A percentile compares a stretch with the other conserved stretches of the same genome.
Evolutionary conservation across 352 stramenopile species (phyloP).

Genomic region (Phytopythium ostracodes): DNA sequence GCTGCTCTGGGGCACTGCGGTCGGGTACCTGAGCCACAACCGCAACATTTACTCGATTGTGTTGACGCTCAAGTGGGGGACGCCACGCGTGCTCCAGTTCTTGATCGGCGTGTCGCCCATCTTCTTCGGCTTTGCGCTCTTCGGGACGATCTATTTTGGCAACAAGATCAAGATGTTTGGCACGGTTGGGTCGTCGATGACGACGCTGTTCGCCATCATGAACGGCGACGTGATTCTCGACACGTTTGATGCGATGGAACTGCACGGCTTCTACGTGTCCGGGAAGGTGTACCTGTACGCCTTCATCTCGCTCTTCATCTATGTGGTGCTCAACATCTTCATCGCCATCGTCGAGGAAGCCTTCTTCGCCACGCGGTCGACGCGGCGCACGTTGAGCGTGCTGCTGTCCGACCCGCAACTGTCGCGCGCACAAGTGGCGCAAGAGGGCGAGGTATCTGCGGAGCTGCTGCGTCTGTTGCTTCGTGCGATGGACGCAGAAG

Average conservation of each 20-base stretch:
- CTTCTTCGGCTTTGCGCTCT: constrained; percentile 86
- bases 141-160: constrained; percentile 89
- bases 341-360: constrained; percentile 90
- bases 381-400: constrained; percentile 50
- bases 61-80: constrained; percentile 79
- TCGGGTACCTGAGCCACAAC: constrained; percentile 88
- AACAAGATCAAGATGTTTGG: constrained; percentile 75
- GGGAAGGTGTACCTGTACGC: constrained; percentile 84
- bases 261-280: constrained; percentile 56
- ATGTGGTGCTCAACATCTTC: constrained; percentile 92
- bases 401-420: constrained; percentile 51
- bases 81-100: constrained; percentile 84
- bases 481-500: constrained; percentile 33
- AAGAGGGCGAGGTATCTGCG: constrained; percentile 45
- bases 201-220: constrained; percentile 87
- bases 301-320: constrained; percentile 92
- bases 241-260: constrained; percentile 82
- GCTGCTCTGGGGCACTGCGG: constrained; percentile 77
- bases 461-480: constrained; percentile 58
- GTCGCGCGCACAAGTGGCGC: constrained; percentile 22
- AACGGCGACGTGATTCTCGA: constrained; percentile 91
- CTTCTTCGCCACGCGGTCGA: constrained; percentile 85
- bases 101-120: constrained; percentile 86
- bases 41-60: constrained; percentile 87
- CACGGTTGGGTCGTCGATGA: constrained; percentile 55